phyloP scores from a whole-genome alignment of 768 basidiomycete species.

The Agrocybe praecox region DNA sequence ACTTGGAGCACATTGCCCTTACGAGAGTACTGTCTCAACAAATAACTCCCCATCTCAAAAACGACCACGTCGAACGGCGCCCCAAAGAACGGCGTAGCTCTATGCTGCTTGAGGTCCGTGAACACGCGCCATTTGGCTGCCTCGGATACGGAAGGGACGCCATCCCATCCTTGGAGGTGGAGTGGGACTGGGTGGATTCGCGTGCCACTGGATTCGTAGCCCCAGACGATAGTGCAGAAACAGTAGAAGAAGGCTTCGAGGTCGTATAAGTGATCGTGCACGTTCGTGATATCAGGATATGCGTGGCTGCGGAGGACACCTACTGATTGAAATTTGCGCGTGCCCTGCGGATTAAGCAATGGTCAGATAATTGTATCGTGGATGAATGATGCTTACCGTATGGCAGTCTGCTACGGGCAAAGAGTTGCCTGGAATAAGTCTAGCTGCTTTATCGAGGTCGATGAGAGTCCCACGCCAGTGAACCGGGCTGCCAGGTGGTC shows the following conservation, averaged over 20 bases:
- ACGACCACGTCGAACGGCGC: too few relatives aligned
- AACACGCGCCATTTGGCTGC: too few relatives aligned
- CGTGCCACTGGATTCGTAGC: not conserved
- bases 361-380: not conserved
- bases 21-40: too few relatives aligned
- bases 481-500: not conserved
- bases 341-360: slow-evolving; percentile 8
- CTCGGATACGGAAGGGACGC: not conserved
- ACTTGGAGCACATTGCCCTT: too few relatives aligned
- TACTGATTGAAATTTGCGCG: slow-evolving; percentile 12
- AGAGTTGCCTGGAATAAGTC: not conserved
- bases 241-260: slow-evolving; percentile 8
- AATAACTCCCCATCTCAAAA: too few relatives aligned
- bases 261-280: slow-evolving; percentile 3
- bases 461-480: slow-evolving; percentile 6
- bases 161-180: not conserved
- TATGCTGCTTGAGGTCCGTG: too few relatives aligned
- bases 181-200: not conserved
- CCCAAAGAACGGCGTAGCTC: too few relatives aligned
- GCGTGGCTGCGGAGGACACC: slow-evolving; percentile 1
- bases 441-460: slow-evolving; percentile 17
- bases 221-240: not conserved
- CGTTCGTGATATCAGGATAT: not conserved
- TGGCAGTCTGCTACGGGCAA: not conserved
- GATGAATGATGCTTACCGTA: slow-evolving; percentile 1